Percentiles rank a stretch among this genome's conserved stretches.
phyloP scores from a whole-genome alignment of 768 basidiomycete genomes.

The Mycena polygramma region DNA sequence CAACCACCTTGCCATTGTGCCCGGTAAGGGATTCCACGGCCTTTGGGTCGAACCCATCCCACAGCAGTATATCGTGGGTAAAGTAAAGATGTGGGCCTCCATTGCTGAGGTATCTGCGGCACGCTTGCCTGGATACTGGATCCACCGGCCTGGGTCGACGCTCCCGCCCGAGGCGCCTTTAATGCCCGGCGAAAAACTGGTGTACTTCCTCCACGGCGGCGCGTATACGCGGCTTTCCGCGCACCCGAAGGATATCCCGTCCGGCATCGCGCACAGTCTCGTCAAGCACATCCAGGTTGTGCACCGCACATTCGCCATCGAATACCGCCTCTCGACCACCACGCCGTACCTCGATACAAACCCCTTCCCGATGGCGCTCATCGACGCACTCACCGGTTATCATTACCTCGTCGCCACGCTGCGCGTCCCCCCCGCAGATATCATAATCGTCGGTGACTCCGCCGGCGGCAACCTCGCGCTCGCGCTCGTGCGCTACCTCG shows the following conservation, averaged over 20 bases:
- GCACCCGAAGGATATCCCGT: constrained; percentile 64
- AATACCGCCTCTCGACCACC: constrained; percentile 75
- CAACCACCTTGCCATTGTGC: constrained; percentile 55
- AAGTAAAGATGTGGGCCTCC: constrained; percentile 56
- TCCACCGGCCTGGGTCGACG: constrained; percentile 55
- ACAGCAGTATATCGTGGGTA: constrained; percentile 56
- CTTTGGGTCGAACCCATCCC: constrained; percentile 61
- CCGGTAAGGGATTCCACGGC: constrained; percentile 57
- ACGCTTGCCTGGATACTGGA: constrained; percentile 71
- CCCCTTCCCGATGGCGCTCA: constrained; percentile 80
- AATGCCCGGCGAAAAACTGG: constrained; percentile 64
- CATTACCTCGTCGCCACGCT: constrained; percentile 71
- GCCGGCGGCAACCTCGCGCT: constrained; percentile 82
- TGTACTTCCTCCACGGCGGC: constrained; percentile 74
- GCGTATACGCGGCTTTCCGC: constrained; percentile 68
- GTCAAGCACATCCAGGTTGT: constrained; percentile 59
- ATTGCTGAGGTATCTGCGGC: constrained; percentile 54
- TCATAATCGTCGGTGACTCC: constrained; percentile 82
- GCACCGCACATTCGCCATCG: constrained; percentile 68
- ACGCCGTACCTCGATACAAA: constrained; percentile 57
- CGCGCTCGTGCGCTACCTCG: constrained; percentile 72
- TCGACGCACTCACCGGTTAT: constrained; percentile 83
- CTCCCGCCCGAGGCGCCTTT: constrained; percentile 54
- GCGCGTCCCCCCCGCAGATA: constrained; percentile 68
- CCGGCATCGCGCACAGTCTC: constrained; percentile 60